Conservation (phyloP, 1,284 basidiomycete genomes). For the Malassezia yamatoensis region DNA sequence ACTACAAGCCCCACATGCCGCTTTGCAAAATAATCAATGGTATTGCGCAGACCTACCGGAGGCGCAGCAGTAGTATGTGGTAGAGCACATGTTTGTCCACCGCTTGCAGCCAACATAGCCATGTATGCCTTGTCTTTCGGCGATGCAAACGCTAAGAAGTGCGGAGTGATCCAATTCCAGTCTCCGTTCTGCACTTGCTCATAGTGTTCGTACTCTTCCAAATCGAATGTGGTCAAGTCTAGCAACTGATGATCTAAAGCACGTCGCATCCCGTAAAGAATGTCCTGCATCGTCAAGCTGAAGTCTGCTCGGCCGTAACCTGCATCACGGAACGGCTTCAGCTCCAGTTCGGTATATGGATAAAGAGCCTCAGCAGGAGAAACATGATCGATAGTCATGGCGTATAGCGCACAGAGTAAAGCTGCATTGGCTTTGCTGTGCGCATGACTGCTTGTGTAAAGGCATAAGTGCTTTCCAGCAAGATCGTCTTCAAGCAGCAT, state of each 20-base stretch:
- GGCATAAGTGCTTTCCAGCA: slow-evolving; percentile 59
- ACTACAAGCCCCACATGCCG: slow-evolving; percentile 82
- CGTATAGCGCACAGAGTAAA: slow-evolving; percentile 76
- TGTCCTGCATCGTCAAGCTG: slow-evolving; percentile 73
- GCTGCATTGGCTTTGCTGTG: slow-evolving; percentile 86
- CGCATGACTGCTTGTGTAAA: slow-evolving; percentile 79
- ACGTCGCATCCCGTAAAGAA: slow-evolving; percentile 89
- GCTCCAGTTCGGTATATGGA: slow-evolving; percentile 57
- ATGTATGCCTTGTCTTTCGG: slow-evolving; percentile 52
- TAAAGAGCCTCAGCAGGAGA: slow-evolving; percentile 91
- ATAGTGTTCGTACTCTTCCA: slow-evolving; percentile 79
- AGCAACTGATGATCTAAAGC: slow-evolving; percentile 79
- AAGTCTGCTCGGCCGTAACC: slow-evolving; percentile 86
- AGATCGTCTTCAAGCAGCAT: slow-evolving; percentile 24
- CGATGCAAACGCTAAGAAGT: slow-evolving; percentile 75
- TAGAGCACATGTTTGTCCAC: slow-evolving; percentile 1
- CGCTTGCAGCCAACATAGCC: slow-evolving; percentile 48
- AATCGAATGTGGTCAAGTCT: slow-evolving; percentile 75
- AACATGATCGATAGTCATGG: slow-evolving; percentile 77
- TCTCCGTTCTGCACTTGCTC: slow-evolving; percentile 60
- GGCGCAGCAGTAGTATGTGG: slow-evolving; percentile 16
- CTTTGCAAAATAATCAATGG: slow-evolving; percentile 81
- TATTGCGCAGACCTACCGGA: slow-evolving; percentile 52
- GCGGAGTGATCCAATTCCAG: slow-evolving; percentile 75
- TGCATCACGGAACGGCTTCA: slow-evolving; percentile 83